A percentile compares a stretch with the other conserved stretches of the same genome.
Evolutionary conservation across 208 protist species (phyloP).

Genomic region (Acanthamoeba sp.): DNA sequence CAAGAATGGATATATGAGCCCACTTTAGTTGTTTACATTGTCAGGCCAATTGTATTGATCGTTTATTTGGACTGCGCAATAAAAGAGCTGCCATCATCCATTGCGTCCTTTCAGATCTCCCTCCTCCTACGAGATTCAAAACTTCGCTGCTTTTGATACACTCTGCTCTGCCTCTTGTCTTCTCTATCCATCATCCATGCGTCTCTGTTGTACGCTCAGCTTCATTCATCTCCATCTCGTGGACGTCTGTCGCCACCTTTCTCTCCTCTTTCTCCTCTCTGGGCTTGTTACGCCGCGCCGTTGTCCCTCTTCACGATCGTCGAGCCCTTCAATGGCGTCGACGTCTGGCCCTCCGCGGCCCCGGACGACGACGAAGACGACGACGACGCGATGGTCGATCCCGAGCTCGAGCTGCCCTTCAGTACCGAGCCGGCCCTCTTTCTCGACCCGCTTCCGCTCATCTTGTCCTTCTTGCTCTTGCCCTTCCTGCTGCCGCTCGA

Average conservation of each 20-base stretch:
- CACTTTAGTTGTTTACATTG: neutral
- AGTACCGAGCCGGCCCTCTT: neutral
- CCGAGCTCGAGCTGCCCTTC: neutral
- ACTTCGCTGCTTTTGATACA: constrained; percentile 19
- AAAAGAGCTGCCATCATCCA: neutral
- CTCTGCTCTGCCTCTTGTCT: neutral
- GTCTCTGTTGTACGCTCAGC: neutral
- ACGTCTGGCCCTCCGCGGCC: neutral
- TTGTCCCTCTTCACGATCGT: constrained; percentile 15
- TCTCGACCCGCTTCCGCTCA: neutral
- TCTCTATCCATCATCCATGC: neutral
- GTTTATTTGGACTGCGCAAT: neutral
- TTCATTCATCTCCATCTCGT: neutral
- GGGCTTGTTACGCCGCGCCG: neutral
- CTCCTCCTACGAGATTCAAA: neutral
- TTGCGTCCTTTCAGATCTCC: neutral
- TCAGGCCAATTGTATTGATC: too few species aligned
- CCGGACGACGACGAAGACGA: neutral
- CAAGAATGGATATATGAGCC: constrained; percentile 52
- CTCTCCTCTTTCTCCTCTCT: neutral
- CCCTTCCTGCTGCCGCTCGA: neutral
- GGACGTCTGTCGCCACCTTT: neutral
- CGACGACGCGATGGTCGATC: neutral
- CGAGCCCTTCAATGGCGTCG: neutral
- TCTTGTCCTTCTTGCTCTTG: constrained; percentile 24